A percentile compares a stretch with the other conserved stretches of the same genome.
Conservation (phyloP, 345 rosid species). For the Tarenaya hassleriana region DNA sequence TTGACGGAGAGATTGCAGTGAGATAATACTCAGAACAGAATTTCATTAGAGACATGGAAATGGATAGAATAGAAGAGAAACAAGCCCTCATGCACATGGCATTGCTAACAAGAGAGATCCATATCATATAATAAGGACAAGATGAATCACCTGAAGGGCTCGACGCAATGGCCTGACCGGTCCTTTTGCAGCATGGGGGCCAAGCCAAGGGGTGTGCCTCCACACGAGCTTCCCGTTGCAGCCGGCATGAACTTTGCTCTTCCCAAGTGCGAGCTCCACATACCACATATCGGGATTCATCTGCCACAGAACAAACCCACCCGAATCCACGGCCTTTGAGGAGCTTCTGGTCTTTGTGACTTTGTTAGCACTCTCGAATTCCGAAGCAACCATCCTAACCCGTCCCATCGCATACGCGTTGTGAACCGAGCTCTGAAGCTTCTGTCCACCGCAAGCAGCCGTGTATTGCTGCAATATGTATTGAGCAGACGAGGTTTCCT, state of each 20-base stretch:
- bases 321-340: slow-evolving; percentile 49
- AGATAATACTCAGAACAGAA: no score
- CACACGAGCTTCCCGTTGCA: slow-evolving; percentile 89
- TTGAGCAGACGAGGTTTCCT: slow-evolving; percentile 91
- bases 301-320: slow-evolving; percentile 94
- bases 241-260: slow-evolving; percentile 82
- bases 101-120: neutral
- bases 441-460: slow-evolving; percentile 86
- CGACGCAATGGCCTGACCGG: slow-evolving; percentile 89
- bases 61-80: no score
- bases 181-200: slow-evolving; percentile 82
- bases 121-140: no score
- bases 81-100: no score
- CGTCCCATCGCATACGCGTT: slow-evolving; percentile 90
- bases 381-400: slow-evolving; percentile 68
- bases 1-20: neutral
- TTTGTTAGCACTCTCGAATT: slow-evolving; percentile 60
- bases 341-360: slow-evolving; percentile 58
- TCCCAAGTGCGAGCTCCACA: slow-evolving; percentile 84
- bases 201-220: slow-evolving; percentile 95
- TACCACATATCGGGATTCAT: slow-evolving; percentile 98
- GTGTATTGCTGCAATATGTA: slow-evolving; percentile 87
- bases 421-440: slow-evolving; percentile 62
- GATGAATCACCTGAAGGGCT: slow-evolving; percentile 62
- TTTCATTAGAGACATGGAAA: no score